phyloP scores from a whole-genome alignment of 306 rosid genomes.

The Begonia masoniana region DNA sequence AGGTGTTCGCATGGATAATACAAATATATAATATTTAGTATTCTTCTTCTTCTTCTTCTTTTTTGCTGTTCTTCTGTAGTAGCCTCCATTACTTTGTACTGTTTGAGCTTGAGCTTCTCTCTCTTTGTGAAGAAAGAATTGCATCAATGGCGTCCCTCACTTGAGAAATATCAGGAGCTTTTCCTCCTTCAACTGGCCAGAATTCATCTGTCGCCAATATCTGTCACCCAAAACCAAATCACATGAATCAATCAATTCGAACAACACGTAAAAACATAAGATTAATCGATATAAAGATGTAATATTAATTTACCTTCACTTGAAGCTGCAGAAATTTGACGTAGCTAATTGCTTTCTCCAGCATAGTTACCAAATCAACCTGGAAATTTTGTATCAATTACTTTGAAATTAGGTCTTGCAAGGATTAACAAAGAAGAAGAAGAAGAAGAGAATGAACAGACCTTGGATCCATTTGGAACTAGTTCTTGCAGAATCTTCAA shows the following conservation, averaged over 20 bases:
- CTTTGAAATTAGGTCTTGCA: neutral
- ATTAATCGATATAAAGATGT: no score
- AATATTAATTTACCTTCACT: conserved; percentile 49
- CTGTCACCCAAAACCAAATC: conserved; percentile 14
- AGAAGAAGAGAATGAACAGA: conserved; percentile 3
- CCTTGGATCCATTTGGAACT: conserved; percentile 93
- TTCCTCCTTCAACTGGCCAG: conserved; percentile 84
- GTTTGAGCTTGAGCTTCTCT: conserved; percentile 37
- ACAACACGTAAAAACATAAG: no score
- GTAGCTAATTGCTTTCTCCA: conserved; percentile 82
- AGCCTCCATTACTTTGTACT: conserved; percentile 11
- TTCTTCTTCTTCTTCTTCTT: neutral
- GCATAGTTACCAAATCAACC: conserved; percentile 94
- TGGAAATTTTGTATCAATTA: conserved; percentile 8
- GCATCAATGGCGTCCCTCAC: conserved; percentile 88
- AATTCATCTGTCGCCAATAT: conserved; percentile 84
- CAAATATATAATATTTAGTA: neutral
- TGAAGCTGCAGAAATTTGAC: conserved; percentile 93
- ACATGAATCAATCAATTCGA: no score
- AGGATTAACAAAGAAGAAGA: neutral
- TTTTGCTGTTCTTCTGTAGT: neutral
- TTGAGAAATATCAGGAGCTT: conserved; percentile 78
- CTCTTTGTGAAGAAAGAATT: conserved; percentile 55
- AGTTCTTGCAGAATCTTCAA: conserved; percentile 69
- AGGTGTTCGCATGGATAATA: neutral